Evolutionary conservation across 495 filamentous ascomycete genomes (phyloP), one percentile per base, ranked within the genome.

Genomic region (Ascobolus immersus): DNA sequence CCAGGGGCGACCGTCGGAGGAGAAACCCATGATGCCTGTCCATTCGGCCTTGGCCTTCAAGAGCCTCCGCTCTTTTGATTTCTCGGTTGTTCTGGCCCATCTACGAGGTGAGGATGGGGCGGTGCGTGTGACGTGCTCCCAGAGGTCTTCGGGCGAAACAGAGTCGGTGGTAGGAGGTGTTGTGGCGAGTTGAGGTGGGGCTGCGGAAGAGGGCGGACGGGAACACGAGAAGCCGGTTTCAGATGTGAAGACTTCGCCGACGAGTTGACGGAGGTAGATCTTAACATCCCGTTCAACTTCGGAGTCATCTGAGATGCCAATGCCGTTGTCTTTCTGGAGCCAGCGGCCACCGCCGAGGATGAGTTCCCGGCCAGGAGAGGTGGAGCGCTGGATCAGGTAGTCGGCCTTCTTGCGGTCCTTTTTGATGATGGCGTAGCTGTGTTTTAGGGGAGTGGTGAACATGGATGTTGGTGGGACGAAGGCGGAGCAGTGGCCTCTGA

Each of bases 11-110:
- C 61, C 55, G 44, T 86, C 79, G 0, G 68, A 52, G 19, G 59
- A 69, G 47, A 71, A 84, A 0, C 71, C 77, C 78, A 82, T 86
- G 35, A 77, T 73, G 0, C 79, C 79, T 0, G 71, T 74, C 79
- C 79, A 91, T 46, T 77, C 62, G 38, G 58, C 56, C 22, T 58
- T 59, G 0, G 74, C 63, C n/a, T n/a, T n/a, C n/a, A n/a, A n/a
- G n/a, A n/a, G n/a, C n/a, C n/a, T n/a, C n/a, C n/a, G n/a, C n/a
- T n/a, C n/a, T n/a, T n/a, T n/a, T n/a, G n/a, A n/a, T n/a, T n/a
- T n/a, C n/a, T n/a, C n/a, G n/a, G n/a, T n/a, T n/a, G n/a, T n/a
- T n/a, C n/a, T n/a, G n/a, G n/a, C n/a, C n/a, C n/a, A n/a, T n/a
- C n/a, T n/a, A n/a, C n/a, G n/a, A n/a, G n/a, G n/a, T n/a, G n/a